Conservation (phyloP, 1,284 basidiomycete genomes). For the Malassezia globosa region DNA sequence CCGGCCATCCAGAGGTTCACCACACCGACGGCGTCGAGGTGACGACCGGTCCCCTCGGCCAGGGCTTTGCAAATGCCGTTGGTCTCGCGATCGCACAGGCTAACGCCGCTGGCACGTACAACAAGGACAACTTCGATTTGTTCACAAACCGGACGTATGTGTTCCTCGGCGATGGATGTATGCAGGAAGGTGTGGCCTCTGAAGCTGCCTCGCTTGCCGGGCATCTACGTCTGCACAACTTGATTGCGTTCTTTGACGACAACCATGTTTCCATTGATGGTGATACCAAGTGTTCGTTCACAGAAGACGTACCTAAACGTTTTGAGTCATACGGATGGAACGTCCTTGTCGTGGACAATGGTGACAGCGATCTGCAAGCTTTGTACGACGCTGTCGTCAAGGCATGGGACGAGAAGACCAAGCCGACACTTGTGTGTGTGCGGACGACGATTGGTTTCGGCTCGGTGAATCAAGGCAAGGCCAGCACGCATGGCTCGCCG, state of each 20-base stretch:
- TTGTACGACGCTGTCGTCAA: conserved; percentile 71
- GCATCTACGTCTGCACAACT: conserved; percentile 81
- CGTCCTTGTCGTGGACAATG: conserved; percentile 69
- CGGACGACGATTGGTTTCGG: conserved; percentile 88
- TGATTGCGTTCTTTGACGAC: conserved; percentile 54
- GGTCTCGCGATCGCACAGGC: conserved; percentile 86
- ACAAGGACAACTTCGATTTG: conserved; percentile 71
- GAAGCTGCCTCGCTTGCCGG: conserved; percentile 83
- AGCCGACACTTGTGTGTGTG: conserved; percentile 75
- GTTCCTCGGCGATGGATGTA: conserved; percentile 84
- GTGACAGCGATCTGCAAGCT: conserved; percentile 68
- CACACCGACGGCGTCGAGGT: conserved; percentile 81
- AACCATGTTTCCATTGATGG: conserved; percentile 92
- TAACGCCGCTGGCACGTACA: conserved; percentile 75
- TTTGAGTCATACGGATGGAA: conserved; percentile 90
- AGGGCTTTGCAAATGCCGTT: conserved; percentile 75
- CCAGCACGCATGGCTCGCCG: conserved; percentile 81
- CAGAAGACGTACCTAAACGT: conserved; percentile 77
- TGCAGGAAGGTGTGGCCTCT: conserved; percentile 85
- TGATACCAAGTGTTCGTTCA: conserved; percentile 80
- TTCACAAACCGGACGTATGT: conserved; percentile 82
- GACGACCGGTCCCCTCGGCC: conserved; percentile 88
- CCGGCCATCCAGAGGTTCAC: conserved; percentile 74
- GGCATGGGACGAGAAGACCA: conserved; percentile 63
- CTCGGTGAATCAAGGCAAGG: conserved; percentile 79